Evolutionary conservation across 805 yeast species (phyloP).

Genomic region (Pichia paraexigua): DNA sequence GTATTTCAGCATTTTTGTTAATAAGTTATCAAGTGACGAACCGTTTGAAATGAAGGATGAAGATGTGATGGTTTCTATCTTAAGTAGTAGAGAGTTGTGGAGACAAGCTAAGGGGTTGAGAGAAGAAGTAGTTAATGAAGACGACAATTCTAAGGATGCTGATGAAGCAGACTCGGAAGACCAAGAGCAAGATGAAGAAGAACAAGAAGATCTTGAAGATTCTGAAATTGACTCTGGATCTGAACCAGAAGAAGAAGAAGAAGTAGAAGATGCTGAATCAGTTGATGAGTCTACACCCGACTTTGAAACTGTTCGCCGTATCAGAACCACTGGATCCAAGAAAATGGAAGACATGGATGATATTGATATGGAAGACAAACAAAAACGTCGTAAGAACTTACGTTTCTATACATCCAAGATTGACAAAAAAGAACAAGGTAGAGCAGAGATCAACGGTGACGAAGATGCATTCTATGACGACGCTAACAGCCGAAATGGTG

Average conservation of each 20-base stretch:
- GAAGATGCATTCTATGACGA: slow-evolving; percentile 6
- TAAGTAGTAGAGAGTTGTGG: slow-evolving; percentile 83
- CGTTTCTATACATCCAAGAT: slow-evolving; percentile 96
- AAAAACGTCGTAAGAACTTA: slow-evolving; percentile 66
- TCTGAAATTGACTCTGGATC: slow-evolving; percentile 17
- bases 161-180: slow-evolving; percentile 22
- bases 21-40: slow-evolving; percentile 46
- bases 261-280: slow-evolving; percentile 17
- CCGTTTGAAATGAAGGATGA: slow-evolving; percentile 65
- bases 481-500: background rate
- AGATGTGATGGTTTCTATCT: slow-evolving; percentile 80
- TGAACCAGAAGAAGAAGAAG: slow-evolving; percentile 18
- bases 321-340: slow-evolving; percentile 31
- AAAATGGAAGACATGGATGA: slow-evolving; percentile 66
- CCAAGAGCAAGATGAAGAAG: slow-evolving; percentile 21
- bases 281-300: slow-evolving; percentile 23
- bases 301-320: slow-evolving; percentile 30
- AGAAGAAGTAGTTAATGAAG: slow-evolving; percentile 12
- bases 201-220: slow-evolving; percentile 12
- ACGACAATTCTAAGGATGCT: background rate
- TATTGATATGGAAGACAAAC: slow-evolving; percentile 81
- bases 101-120: slow-evolving; percentile 52
- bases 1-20: slow-evolving; percentile 68
- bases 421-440: slow-evolving; percentile 32
- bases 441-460: slow-evolving; percentile 3